Conservation (phyloP, 2,329 filamentous ascomycete genomes). For the Talaromyces islandicus region DNA sequence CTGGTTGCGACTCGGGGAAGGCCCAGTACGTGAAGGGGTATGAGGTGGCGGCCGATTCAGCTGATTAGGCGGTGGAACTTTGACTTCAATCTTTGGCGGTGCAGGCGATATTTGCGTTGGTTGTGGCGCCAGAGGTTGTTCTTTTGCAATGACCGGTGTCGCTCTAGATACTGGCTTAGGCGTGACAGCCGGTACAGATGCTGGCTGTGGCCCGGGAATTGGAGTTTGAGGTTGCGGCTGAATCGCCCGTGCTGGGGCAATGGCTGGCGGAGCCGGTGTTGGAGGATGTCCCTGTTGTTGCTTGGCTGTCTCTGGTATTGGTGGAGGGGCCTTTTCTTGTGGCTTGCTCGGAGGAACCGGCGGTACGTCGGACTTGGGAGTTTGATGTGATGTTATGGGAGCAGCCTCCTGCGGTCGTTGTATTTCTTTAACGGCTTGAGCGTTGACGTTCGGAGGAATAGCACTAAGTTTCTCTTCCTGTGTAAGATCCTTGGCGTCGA, state of each 20-base stretch:
- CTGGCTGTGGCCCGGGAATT: not conserved
- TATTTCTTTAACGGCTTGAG: not conserved
- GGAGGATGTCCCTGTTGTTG: slow-evolving; percentile 9
- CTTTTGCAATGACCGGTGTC: slow-evolving; percentile 17
- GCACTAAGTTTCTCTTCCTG: slow-evolving; percentile 6
- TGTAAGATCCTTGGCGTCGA: slow-evolving; percentile 22
- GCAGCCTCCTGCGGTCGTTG: not conserved
- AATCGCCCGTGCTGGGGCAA: not conserved
- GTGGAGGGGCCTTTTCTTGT: not conserved
- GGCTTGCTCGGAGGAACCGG: not conserved
- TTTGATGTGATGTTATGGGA: not conserved
- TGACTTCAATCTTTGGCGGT: slow-evolving; percentile 9
- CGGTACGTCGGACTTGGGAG: not conserved
- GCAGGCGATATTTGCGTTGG: slow-evolving; percentile 14
- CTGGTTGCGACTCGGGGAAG: not conserved
- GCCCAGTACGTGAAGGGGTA: slow-evolving; percentile 15
- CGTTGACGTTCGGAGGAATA: not conserved
- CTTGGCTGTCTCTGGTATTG: slow-evolving; percentile 3
- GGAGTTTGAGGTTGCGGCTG: slow-evolving; percentile 2
- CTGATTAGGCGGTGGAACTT: slow-evolving; percentile 12
- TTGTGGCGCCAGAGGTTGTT: slow-evolving; percentile 14
- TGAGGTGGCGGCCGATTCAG: slow-evolving; percentile 13
- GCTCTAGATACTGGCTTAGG: slow-evolving; percentile 14
- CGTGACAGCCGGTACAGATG: slow-evolving; percentile 1
- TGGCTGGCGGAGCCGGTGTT: slow-evolving; percentile 1